Evolutionary conservation across 1,139 yeast species (phyloP).

Genomic region (Hansenula lynferdii): DNA sequence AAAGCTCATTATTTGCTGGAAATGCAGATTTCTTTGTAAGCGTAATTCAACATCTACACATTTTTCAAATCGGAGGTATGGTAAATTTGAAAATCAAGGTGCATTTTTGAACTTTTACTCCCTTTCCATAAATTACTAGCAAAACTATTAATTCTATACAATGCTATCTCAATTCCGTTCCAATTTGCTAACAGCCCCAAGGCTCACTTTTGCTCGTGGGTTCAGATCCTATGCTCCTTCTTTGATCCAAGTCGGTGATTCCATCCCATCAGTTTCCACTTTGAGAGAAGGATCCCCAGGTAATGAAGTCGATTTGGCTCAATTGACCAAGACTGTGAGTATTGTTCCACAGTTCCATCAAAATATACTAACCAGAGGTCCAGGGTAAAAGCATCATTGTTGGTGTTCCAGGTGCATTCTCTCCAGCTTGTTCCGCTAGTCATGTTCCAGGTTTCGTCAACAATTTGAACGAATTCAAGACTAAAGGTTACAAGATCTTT

Average conservation of each 20-base stretch:
- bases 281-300: constrained; percentile 69
- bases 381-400: constrained; percentile 51
- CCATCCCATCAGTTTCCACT: constrained; percentile 48
- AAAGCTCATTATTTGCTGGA: too few species aligned
- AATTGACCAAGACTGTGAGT: constrained; percentile 36
- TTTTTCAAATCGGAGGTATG: neutral
- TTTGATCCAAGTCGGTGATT: constrained; percentile 46
- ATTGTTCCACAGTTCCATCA: neutral
- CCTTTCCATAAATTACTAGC: too few species aligned
- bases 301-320: constrained; percentile 53
- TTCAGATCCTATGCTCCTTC: constrained; percentile 32
- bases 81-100: neutral
- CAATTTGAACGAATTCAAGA: constrained; percentile 44
- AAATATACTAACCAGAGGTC: constrained; percentile 1
- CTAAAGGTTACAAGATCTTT: constrained; percentile 60
- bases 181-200: neutral
- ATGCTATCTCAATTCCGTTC: constrained; percentile 1
- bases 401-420: constrained; percentile 91
- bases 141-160: too few species aligned
- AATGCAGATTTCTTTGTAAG: too few species aligned
- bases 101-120: too few species aligned
- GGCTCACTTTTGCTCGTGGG: constrained; percentile 11
- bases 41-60: neutral
- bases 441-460: constrained; percentile 79
- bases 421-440: constrained; percentile 76